phyloP scores from a whole-genome alignment of 306 rosid species.

The Senna tora region DNA sequence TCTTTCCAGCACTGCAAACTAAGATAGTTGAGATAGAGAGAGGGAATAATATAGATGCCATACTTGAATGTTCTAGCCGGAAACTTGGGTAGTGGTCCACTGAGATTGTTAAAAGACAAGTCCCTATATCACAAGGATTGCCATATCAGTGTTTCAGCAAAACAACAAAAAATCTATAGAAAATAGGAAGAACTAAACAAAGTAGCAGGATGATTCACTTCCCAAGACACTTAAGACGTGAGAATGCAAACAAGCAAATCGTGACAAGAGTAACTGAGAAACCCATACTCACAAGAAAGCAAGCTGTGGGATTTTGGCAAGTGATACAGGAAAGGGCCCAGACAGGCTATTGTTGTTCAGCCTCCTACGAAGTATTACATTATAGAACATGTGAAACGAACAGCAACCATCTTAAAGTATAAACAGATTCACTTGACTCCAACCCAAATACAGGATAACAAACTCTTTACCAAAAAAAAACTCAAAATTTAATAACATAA shows the following conservation, averaged over 20 bases:
- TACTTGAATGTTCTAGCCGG: conserved; percentile 94
- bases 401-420: not conserved
- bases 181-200: conserved; percentile 33
- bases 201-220: conserved; percentile 36
- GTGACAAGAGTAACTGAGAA: conserved; percentile 15
- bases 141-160: conserved; percentile 31
- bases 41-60: conserved; percentile 25
- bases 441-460: not conserved
- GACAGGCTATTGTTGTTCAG: conserved; percentile 93
- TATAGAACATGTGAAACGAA: conserved; percentile 11
- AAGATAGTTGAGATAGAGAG: not conserved
- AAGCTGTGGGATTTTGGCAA: conserved; percentile 78
- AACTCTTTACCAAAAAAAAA: not conserved
- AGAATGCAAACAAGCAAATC: conserved; percentile 31
- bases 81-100: conserved; percentile 87
- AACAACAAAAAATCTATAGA: conserved; percentile 23
- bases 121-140: conserved; percentile 65
- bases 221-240: conserved; percentile 42
- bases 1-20: not conserved
- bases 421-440: conserved; percentile 1
- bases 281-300: conserved; percentile 94
- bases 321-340: conserved; percentile 79
- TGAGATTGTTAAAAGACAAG: conserved; percentile 92
- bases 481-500: not conserved
- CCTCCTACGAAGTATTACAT: conserved; percentile 65